Evolutionary conservation across 2,329 filamentous ascomycete genomes (phyloP).

Genomic region (Nemania abortiva): DNA sequence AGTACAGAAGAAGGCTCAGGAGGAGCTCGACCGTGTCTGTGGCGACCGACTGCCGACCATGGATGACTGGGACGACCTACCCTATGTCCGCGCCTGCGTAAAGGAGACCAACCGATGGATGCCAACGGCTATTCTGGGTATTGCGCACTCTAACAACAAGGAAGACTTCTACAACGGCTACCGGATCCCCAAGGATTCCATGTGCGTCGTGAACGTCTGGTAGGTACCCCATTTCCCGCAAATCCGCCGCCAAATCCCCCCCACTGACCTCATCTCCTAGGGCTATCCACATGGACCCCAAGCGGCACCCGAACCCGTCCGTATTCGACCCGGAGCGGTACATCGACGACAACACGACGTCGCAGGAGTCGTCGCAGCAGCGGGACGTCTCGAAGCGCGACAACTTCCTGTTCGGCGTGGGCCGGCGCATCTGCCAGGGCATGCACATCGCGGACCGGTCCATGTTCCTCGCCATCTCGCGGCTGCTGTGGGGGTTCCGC

Average conservation of each 20-base stretch:
- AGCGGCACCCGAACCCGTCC: conserved; percentile 56
- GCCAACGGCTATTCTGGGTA: conserved; percentile 54
- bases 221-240: conserved; percentile 33
- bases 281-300: conserved; percentile 61
- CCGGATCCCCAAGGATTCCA: conserved; percentile 58
- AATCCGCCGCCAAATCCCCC: neutral
- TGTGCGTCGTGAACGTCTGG: conserved; percentile 58
- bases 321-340: conserved; percentile 57
- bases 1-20: conserved; percentile 48
- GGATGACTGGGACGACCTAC: conserved; percentile 58
- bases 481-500: conserved; percentile 62
- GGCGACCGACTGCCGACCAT: conserved; percentile 59
- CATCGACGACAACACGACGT: conserved; percentile 46
- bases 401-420: conserved; percentile 50
- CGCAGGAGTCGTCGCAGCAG: conserved; percentile 52
- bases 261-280: conserved; percentile 47
- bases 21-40: conserved; percentile 57
- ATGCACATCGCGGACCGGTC: conserved; percentile 52
- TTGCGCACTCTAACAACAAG: conserved; percentile 54
- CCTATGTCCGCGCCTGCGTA: conserved; percentile 60
- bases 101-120: conserved; percentile 63
- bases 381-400: conserved; percentile 49
- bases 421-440: conserved; percentile 63
- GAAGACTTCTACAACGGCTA: conserved; percentile 56
- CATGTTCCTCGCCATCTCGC: conserved; percentile 55